These are phyloP conservation scores for Trametes coccinea DNA, from an alignment of 768 basidiomycete species.

Conservation along the genomic window DNA sequence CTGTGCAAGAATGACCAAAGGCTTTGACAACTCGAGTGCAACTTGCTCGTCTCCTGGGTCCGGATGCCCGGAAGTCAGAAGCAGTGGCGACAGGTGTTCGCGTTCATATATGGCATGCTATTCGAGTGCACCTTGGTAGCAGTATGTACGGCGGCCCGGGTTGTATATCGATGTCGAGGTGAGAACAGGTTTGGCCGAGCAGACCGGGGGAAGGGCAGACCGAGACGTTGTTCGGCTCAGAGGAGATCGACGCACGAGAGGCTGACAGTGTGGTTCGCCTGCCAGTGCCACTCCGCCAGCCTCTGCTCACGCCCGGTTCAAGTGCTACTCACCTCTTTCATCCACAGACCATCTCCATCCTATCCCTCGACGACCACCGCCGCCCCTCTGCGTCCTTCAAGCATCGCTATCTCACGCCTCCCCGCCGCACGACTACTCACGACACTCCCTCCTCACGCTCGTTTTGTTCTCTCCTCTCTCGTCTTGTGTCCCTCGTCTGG, in stretches of 20 bases:
- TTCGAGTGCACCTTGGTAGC: no score
- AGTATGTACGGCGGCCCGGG: no score
- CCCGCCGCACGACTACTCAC: constrained; percentile 19
- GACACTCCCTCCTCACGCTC: neutral
- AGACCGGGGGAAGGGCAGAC: neutral
- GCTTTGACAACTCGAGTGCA: no score
- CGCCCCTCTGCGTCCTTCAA: neutral
- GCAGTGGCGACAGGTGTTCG: no score
- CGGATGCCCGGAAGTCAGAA: no score
- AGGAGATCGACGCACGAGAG: neutral
- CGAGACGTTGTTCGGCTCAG: neutral
- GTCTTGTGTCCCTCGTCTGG: neutral
- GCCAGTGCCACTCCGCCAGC: neutral
- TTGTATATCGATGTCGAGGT: no score
- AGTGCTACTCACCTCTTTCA: neutral
- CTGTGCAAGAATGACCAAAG: no score
- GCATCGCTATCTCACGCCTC: constrained; percentile 16
- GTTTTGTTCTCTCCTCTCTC: constrained; percentile 6
- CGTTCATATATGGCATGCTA: no score
- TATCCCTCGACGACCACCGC: constrained; percentile 8
- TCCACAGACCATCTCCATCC: neutral
- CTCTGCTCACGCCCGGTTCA: neutral
- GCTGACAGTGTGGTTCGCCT: neutral
- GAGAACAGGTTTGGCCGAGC: no score
- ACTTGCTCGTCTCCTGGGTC: no score